Evolutionary conservation across 352 stramenopile genomes (phyloP), one percentile per base, ranked within the genome.

Genomic region (Pelagophyceae sp.): DNA sequence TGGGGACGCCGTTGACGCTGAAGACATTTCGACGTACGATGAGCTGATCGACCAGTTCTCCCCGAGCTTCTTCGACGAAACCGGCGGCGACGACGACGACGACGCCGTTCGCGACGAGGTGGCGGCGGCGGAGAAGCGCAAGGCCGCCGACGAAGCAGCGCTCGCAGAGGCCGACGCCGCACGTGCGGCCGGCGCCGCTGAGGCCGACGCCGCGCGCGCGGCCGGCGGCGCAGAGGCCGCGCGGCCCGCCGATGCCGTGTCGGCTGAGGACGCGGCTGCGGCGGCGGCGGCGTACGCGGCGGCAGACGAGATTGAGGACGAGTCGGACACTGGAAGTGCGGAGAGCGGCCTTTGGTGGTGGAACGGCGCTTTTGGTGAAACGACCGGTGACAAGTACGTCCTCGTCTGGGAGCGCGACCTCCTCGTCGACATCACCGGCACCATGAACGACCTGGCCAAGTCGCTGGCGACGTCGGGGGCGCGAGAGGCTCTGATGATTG

Each of bases 391-490:
- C 15, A 31, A 60, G 33, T 29, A 74, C n/a, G 23, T 74, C 2
- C 67, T 74, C 15, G 38, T 74, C 35, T 74, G 67, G 67, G 67
- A 74, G 67, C 67, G 67, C 15, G 35, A 50, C 20, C 1, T 74
- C 15, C 67, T 74, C 5, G 67, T 74, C 2, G 67, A 74, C 0
- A n/a, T 74, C 5, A 74, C 67, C 15, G 2, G 11, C 35, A 38
- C 67, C 35, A 74, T 74, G 35, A 5, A 1, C 2, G 33, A 33
- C 17, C 23, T 74, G 1, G 67, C 67, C 35, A 54, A 19, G 67
- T 31, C 2, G 35, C 67, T 74, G 15, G 37, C 37, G 35, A 11
- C 27, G 67, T 37, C 20, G 20, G 31, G 17, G 2, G 67, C 35
- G 17, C 35, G 58, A 37, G 37, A 74, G 17, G 38, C 67, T 1